Base-by-base conservation (phyloP, 306 rosid species). In the Ormosia emarginata region DNA sequence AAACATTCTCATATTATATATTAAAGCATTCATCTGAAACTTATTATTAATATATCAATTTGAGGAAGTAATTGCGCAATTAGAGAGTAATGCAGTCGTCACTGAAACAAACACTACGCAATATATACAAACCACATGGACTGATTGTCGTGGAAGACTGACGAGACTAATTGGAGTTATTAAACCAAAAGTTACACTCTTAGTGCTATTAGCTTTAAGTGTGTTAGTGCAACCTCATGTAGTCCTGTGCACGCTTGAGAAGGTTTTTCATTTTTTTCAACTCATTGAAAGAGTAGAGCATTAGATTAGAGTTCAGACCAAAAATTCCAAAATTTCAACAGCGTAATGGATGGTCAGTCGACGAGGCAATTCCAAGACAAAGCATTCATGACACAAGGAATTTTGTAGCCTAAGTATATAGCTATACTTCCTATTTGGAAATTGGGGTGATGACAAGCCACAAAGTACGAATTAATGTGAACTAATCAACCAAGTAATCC, bases 61-160 rank as follows among this genome's bases (percentile, higher is more conserved):
- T 36, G 62, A 63, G 32, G 55, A 47, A 49, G 17, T 47, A 85
- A 76, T 57, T 70, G 77, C 80, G 68, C 63, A 81, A 75, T 58
- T 71, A 75, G 41, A 46, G 83, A 55, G 88, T 79, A 86, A 87
- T 72, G 90, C 81, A 83, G 40, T 81, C 90, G 87, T 86, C 92
- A 85, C 61, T 14, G 9, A 69, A 52, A 81, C 71, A 72, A 34
- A 59, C 37, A 30, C 78, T 66, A 74, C 63, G 66, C 80, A 70
- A 59, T 58, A 32, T 17, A 33, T 18, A 37, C 24, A 15, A 47
- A 68, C 29, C 74, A 36, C 78, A n/a, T 18, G 6, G 15, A 72
- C 49, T 29, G 32, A 75, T 11, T 47, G 63, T 52, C 32, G 63
- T 17, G 40, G 79, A 75, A 36, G 55, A 59, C 3, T 56, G 66